These are phyloP conservation scores for Ustilago lituana DNA, from an alignment of 1,284 basidiomycete species.

Conservation along the genomic window DNA sequence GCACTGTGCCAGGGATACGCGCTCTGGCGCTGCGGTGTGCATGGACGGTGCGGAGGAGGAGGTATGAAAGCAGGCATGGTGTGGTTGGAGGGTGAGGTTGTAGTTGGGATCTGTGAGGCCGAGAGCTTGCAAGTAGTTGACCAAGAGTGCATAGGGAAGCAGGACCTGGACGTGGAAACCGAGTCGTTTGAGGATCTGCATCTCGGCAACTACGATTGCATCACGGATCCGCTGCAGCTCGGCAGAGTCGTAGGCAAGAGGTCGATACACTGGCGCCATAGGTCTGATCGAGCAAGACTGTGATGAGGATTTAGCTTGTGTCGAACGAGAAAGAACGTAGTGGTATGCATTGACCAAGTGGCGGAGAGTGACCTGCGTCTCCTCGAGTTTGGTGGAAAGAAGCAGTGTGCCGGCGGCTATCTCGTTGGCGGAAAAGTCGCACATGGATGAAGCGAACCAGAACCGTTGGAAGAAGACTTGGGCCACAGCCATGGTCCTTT, in stretches of 20 bases:
- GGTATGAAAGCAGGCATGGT: no score
- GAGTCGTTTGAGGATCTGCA: slow-evolving; percentile 88
- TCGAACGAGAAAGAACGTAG: slow-evolving; percentile 72
- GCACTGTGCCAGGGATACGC: slow-evolving; percentile 52
- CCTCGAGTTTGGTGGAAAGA: slow-evolving; percentile 93
- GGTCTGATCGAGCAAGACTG: no score
- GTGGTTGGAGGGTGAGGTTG: slow-evolving; percentile 5
- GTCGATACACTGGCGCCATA: slow-evolving; percentile 72
- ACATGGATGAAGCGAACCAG: slow-evolving; percentile 94
- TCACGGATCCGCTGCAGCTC: slow-evolving; percentile 69
- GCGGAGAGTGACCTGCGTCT: slow-evolving; percentile 87
- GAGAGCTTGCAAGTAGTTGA: slow-evolving; percentile 92
- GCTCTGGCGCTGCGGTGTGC: background rate
- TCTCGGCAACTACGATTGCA: slow-evolving; percentile 89
- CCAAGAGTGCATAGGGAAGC: slow-evolving; percentile 89
- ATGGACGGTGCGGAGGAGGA: background rate
- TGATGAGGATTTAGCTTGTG: no score
- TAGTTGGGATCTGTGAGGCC: slow-evolving; percentile 71
- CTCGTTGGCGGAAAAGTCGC: slow-evolving; percentile 89
- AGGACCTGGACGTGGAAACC: slow-evolving; percentile 73
- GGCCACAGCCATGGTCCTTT: slow-evolving; percentile 93
- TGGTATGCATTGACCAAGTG: slow-evolving; percentile 95
- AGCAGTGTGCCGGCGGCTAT: slow-evolving; percentile 91
- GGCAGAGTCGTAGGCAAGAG: slow-evolving; percentile 9
- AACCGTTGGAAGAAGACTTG: slow-evolving; percentile 96